Base-by-base conservation (phyloP, 75 land plant species). In the Picea glauca region DNA sequence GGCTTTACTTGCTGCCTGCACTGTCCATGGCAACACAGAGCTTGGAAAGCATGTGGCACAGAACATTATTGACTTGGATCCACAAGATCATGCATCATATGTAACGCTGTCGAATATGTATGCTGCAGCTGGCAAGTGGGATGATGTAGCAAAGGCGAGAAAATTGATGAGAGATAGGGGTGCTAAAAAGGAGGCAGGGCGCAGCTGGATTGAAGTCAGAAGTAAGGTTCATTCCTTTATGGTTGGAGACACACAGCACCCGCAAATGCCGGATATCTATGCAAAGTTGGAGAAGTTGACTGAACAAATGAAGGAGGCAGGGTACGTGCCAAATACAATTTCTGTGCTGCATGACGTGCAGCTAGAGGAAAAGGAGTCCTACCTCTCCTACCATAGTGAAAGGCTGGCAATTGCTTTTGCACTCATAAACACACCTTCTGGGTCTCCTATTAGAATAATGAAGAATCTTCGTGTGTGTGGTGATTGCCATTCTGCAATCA, bases 1-100 rank as follows among this genome's bases (percentile, higher is more conserved):
- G 54, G 57, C 84, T 17, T 81, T 83, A 64, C 76, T 83, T 43
- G 60, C 77, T 57, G 83, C 84, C 30, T 83, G 83, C 21, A 58
- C 50, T 5, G 26, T 67, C 58, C 70, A 58, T 31, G 82, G 43
- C 11, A 79, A 82, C 26, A 6, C 46, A 58, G 75, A 80, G 81
- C 33, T 82, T 68, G 83, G 75, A 26, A 61, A 62, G 12, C 43
- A 62, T 7, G 82, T 60, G 18, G 83, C 83, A 56, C 65, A 79
- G 15, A 64, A 66, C 18, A 67, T 79, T 23, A 33, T 76, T 58
- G 38, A 50, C 1, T 31, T 80, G 30, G 77, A 26, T 33, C 78
- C 79, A 58, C 58, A 75, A 35, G 81, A 76, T 30, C 57, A 58
- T 77, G 60, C 80, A 57, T 70, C 79, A 54, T 60, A 31, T 58